A percentile compares a stretch with the other conserved stretches of the same genome.
Evolutionary conservation across 106 monocot species (phyloP).

Genomic region (Dioscorea alata): DNA sequence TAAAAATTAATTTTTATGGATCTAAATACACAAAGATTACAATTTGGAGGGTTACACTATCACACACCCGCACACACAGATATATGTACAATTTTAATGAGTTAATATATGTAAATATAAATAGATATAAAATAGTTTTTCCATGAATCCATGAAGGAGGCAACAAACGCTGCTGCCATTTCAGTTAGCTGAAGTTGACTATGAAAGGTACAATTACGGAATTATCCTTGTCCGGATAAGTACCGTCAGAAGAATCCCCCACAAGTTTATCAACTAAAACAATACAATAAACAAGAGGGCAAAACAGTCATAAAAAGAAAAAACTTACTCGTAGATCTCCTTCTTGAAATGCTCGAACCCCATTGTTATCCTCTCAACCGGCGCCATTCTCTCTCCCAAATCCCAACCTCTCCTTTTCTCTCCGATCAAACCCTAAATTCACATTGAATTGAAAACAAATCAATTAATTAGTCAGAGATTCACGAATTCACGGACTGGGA

Average conservation of each 20-base stretch:
- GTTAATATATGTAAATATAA: too few species aligned
- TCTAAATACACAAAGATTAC: too few species aligned
- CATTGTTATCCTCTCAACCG: constrained; percentile 43
- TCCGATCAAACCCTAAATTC: not conserved
- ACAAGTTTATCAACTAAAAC: not conserved
- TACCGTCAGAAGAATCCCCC: not conserved
- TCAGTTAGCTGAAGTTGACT: not conserved
- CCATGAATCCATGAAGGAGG: too few species aligned
- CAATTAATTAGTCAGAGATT: not conserved
- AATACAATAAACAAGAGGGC: not conserved
- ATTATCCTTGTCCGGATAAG: not conserved
- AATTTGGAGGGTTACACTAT: too few species aligned
- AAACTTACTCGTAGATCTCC: constrained; percentile 57
- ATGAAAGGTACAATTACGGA: not conserved
- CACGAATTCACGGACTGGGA: not conserved
- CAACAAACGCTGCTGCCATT: not conserved
- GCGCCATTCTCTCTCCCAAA: constrained; percentile 24
- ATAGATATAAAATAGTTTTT: too few species aligned
- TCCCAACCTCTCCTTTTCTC: not conserved
- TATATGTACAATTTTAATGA: too few species aligned
- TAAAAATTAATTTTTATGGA: too few species aligned
- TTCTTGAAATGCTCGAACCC: constrained; percentile 72
- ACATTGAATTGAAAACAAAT: not conserved
- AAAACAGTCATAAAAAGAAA: not conserved
- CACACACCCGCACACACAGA: too few species aligned